Conservation (phyloP, 1,284 basidiomycete species). For the Vanrija pseudolonga region DNA sequence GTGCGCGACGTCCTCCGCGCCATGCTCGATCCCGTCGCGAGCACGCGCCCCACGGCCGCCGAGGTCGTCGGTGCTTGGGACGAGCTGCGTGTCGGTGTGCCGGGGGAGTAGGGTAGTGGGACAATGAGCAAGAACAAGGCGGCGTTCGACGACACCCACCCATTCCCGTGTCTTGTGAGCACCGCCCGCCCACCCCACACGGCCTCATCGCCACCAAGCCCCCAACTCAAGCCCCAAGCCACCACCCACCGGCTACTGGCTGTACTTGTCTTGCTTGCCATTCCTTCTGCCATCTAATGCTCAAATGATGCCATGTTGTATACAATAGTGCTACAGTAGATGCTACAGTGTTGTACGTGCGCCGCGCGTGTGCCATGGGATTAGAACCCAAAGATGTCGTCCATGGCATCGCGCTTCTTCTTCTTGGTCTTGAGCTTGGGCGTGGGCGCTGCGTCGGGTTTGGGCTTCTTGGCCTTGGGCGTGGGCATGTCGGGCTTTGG, state of each 20-base stretch:
- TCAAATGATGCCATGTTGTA: neutral
- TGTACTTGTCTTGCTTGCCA: neutral
- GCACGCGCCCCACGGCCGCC: constrained; percentile 28
- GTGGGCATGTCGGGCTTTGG: too few species aligned
- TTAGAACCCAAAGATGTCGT: constrained; percentile 39
- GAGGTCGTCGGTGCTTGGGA: constrained; percentile 36
- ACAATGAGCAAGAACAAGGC: neutral
- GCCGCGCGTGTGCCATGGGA: neutral
- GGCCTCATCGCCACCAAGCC: too few species aligned
- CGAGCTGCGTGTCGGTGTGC: constrained; percentile 20
- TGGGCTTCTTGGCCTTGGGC: neutral
- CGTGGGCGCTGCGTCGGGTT: neutral
- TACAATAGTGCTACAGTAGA: neutral
- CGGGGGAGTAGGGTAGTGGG: neutral
- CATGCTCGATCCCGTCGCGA: constrained; percentile 36
- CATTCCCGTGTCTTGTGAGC: too few species aligned
- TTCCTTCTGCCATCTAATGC: neutral
- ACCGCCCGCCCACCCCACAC: too few species aligned
- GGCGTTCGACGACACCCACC: too few species aligned
- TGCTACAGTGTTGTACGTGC: neutral
- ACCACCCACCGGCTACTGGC: neutral
- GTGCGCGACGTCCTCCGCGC: constrained; percentile 28
- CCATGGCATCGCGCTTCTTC: constrained; percentile 32
- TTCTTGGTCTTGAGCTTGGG: constrained; percentile 6
- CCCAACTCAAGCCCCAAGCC: too few species aligned